These are phyloP conservation scores for Teratosphaeriaceae sp. DNA, from an alignment of 2,329 filamentous ascomycete species.

Conservation along the genomic window DNA sequence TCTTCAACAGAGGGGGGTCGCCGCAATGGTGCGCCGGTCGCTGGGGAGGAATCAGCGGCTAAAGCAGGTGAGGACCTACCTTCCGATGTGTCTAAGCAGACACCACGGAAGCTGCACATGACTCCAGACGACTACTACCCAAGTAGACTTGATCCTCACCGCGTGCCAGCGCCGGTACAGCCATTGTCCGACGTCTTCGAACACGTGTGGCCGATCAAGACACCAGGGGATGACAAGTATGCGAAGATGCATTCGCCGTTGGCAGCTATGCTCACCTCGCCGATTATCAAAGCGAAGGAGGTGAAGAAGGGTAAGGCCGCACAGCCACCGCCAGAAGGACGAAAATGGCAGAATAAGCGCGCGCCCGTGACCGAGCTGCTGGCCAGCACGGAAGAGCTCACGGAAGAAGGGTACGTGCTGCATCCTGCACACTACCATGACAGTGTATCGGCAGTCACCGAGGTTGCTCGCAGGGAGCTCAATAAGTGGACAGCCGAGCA, in stretches of 20 bases:
- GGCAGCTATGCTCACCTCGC: constrained; percentile 72
- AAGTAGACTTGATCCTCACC: constrained; percentile 33
- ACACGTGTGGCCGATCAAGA: constrained; percentile 82
- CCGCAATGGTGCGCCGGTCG: background rate
- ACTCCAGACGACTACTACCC: constrained; percentile 47
- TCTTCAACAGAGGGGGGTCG: constrained; percentile 6
- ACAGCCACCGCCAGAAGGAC: constrained; percentile 56
- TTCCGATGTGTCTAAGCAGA: background rate
- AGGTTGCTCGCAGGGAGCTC: constrained; percentile 38
- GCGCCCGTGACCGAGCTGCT: constrained; percentile 79
- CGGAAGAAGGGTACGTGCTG: constrained; percentile 75
- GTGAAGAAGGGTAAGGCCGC: constrained; percentile 56
- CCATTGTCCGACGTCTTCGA: constrained; percentile 76
- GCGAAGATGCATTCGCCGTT: constrained; percentile 81
- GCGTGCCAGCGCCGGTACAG: constrained; percentile 39
- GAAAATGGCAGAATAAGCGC: constrained; percentile 64
- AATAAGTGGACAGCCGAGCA: constrained; percentile 44
- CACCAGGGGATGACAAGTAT: constrained; percentile 77
- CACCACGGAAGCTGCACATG: constrained; percentile 23
- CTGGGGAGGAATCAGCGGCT: background rate
- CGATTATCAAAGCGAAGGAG: constrained; percentile 62
- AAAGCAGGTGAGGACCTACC: constrained; percentile 3
- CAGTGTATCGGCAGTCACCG: constrained; percentile 16
- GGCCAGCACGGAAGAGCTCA: constrained; percentile 63
- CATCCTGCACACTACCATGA: constrained; percentile 66